Base-by-base conservation (phyloP, 208 protist species). In the Trypanosoma rangeli region DNA sequence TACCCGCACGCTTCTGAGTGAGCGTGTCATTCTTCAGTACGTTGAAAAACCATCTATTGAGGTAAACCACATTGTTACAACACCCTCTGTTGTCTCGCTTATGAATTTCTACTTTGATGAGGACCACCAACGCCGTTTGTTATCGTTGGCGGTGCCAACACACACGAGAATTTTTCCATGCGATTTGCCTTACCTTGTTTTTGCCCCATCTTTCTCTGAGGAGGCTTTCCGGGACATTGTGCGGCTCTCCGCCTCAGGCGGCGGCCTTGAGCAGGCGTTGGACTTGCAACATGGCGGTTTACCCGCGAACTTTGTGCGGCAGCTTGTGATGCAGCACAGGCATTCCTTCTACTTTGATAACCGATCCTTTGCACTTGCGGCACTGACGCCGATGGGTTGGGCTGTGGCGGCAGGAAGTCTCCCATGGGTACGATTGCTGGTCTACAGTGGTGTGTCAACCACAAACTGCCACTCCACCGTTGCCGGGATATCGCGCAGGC, bases 381-480 rank as follows among this genome's bases (percentile, higher is more conserved):
- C 62, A 29, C 59, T 82, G 68, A 90, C 87, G 1, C 68, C 87
- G 10, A 76, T 93, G 50, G 77, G 82, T 0, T 90, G 76, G 44
- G 87, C 87, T 52, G 71, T 93, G 18, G 78, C 77, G 12, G 73
- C 84, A 9, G 84, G 84, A 33, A 82, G 76, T 24, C 68, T 86
- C 4, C 77, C 85, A 53, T 93, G 87, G 87, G 84, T 90, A 67
- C 79, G 84, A 67, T 84, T 87, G 62, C 64, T 93, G 24, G 49
- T 76, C 29, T 76, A 80, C 20, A 80, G 73, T 29, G 73, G 75
- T 15, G 75, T 82, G 0, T 76, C 87, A 24, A 73, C 85, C 26
- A 68, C 71, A n/a, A 80, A 83, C 62, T 75, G 85, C 72, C 66
- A 78, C 44, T 83, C 84, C 13, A 77, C 75, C 37, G 77, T 86